Evolutionary conservation across 2,329 filamentous ascomycete species (phyloP), one percentile per base, ranked within the genome.

Genomic region (Alternaria sp.): DNA sequence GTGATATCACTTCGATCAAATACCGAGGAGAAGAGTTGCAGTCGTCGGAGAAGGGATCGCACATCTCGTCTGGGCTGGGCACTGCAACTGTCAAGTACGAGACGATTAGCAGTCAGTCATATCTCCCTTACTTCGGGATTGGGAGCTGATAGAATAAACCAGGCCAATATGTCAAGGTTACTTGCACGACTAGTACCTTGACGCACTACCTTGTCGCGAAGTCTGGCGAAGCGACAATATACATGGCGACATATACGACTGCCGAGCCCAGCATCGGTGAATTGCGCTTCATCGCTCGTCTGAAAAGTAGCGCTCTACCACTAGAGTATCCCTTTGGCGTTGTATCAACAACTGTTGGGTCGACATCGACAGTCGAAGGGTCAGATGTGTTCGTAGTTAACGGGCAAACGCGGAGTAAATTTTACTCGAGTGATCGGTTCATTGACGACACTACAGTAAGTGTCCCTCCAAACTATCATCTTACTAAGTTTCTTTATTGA

Each of bases 361-460:
- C 72, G 28, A 83, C 83, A 30, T 81, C 80, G 10, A 81, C 85
- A 2, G 81, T 90, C 53, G 89, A 90, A 73, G 88, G 78, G 2
- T 76, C 72, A 1, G 79, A 81, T 51, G 78, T 81, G 8, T 91
- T 85, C 70, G 61, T 87, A 9, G 86, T 91, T 45, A 77, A 81
- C 64, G 85, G 87, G 22, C 80, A 91, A 73, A 91, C 89, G 0
- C 85, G 89, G 40, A 88, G 85, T 77, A 91, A 91, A 75, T 91
- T 91, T 81, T 91, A 36, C 12, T 36, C 32, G 6, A 36, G 32
- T 36, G 32, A 36, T 0, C 32, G 32, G 1, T 36, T 36, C 32
- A 36, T 36, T 12, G 32, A 36, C 32, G 32, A 36, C 32, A 36
- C 32, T 36, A 16, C 32, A 6, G 32, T 36, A 36, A 16, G 14